Conservation (phyloP, 179 eudicot genomes). For the Dionaea muscipula region DNA sequence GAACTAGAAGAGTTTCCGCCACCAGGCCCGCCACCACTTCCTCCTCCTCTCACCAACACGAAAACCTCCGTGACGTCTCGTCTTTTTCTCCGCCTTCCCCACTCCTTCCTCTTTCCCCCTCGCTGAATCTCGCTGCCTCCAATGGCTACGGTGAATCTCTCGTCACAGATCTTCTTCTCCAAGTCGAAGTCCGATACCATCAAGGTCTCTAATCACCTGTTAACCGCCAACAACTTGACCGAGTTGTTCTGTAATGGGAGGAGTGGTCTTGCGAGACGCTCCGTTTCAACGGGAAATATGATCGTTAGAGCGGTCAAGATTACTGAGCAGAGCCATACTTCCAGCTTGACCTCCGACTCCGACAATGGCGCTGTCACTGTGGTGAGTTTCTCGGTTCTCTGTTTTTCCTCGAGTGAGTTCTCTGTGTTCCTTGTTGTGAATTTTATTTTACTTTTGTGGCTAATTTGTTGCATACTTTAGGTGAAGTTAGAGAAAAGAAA, state of each 20-base stretch:
- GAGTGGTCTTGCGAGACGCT: conserved; percentile 8
- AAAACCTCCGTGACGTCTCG: no score
- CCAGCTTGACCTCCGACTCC: conserved; percentile 18
- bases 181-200: conserved; percentile 17
- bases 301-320: conserved; percentile 33
- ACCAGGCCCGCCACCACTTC: no score
- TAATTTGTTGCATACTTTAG: no score
- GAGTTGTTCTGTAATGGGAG: conserved; percentile 19
- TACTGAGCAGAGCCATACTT: conserved; percentile 9
- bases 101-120: no score
- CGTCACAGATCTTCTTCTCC: no score
- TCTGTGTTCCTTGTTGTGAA: background rate
- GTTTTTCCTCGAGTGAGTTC: background rate
- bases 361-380: conserved; percentile 30
- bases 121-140: no score
- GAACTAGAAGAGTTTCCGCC: no score
- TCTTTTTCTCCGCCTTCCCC: no score
- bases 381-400: conserved; percentile 13
- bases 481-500: no score
- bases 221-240: conserved; percentile 19
- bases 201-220: conserved; percentile 24
- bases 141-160: no score
- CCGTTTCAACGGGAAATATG: conserved; percentile 14
- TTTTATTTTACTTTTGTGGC: conserved; percentile 3
- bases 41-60: no score